Conservation (phyloP, 495 filamentous ascomycete species). For the Lasiosphaeriaceae sp. region DNA sequence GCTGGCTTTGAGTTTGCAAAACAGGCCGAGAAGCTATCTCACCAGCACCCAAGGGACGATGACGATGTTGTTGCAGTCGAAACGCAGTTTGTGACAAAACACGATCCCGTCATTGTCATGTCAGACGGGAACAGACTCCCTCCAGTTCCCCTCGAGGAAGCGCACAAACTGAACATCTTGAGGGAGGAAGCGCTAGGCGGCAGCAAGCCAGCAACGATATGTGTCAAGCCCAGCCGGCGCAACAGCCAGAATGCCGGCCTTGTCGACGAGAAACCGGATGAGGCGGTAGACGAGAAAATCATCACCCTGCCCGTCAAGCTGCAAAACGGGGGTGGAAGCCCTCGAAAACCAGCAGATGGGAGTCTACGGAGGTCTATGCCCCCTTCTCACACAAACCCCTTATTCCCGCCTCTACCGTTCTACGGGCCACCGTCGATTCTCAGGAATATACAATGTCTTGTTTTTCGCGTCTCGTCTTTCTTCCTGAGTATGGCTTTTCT, state of each 20-base stretch:
- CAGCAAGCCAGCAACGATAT: conserved; percentile 7
- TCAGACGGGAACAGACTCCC: conserved; percentile 62
- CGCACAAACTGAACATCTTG: conserved; percentile 61
- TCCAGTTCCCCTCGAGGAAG: conserved; percentile 60
- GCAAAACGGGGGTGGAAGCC: conserved; percentile 8
- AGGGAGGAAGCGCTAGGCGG: conserved; percentile 46
- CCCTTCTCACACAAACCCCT: conserved; percentile 66
- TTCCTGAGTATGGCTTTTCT: conserved; percentile 76
- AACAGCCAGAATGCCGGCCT: not conserved
- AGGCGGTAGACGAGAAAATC: not conserved
- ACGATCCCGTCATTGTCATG: conserved; percentile 67
- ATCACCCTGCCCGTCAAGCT: conserved; percentile 6
- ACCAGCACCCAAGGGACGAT: conserved; percentile 27
- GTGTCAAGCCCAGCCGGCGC: conserved; percentile 17
- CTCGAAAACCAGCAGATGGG: conserved; percentile 25
- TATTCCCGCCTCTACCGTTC: conserved; percentile 83
- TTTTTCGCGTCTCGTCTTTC: conserved; percentile 62
- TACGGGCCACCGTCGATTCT: conserved; percentile 71
- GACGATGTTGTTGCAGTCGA: conserved; percentile 50
- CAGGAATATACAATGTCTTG: conserved; percentile 58
- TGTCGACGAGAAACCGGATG: not conserved
- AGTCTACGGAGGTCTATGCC: conserved; percentile 46
- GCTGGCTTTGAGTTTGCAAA: conserved; percentile 40
- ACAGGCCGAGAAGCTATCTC: conserved; percentile 60
- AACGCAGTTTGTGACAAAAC: conserved; percentile 63